Evolutionary conservation across 192 early-diverging fungal species (phyloP).

Genomic region (Globomyces pollinis-pini): DNA sequence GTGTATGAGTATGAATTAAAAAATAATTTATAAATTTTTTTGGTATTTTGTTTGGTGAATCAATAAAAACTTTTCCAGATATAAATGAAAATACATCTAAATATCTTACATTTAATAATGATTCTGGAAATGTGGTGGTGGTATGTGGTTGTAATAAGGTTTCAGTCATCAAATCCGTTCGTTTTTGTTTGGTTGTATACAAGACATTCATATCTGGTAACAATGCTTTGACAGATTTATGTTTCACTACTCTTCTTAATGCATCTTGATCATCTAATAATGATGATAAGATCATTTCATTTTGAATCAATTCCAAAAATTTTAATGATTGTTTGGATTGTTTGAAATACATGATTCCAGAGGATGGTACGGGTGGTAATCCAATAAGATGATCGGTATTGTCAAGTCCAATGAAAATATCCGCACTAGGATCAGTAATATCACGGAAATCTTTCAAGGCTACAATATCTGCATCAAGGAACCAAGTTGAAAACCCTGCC

Average conservation of each 20-base stretch:
- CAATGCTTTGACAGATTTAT: neutral
- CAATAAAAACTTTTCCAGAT: neutral
- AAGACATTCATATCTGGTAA: neutral
- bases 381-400: neutral
- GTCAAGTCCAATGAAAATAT: neutral
- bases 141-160: too few species aligned
- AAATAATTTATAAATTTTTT: neutral
- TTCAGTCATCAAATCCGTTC: neutral
- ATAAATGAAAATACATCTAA: neutral
- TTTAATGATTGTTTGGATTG: neutral
- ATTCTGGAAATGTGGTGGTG: too few species aligned
- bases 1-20: neutral
- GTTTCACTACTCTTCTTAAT: neutral
- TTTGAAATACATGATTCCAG: constrained; percentile 10
- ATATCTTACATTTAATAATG: neutral
- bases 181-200: too few species aligned
- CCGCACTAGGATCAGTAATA: neutral
- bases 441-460: constrained; percentile 6
- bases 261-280: constrained; percentile 13
- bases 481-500: constrained; percentile 3
- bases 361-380: neutral
- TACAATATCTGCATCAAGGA: constrained; percentile 11
- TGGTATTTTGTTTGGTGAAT: neutral
- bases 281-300: constrained; percentile 8
- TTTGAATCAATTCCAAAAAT: constrained; percentile 6